phyloP scores from a whole-genome alignment of 768 basidiomycete species.

The Xerocomellus intermedius region DNA sequence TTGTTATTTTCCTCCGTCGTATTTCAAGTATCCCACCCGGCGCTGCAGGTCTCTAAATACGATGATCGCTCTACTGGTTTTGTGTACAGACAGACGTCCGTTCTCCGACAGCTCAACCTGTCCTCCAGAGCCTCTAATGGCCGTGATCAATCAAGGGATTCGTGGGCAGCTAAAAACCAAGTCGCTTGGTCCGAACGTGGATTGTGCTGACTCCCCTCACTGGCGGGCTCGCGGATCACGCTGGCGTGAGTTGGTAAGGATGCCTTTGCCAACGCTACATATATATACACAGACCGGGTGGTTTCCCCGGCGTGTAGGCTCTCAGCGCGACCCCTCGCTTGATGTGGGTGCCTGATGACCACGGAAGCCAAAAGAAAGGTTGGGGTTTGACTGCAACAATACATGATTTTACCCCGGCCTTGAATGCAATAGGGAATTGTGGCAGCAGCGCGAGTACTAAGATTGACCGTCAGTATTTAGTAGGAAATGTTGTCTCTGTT shows the following conservation, averaged over 20 bases:
- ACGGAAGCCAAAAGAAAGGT: background rate
- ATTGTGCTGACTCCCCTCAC: no score
- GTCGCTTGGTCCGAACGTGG: no score
- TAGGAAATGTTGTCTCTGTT: background rate
- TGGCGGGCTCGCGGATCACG: background rate
- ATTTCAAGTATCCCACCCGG: background rate
- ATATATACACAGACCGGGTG: background rate
- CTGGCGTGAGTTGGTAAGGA: no score
- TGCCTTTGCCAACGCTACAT: background rate
- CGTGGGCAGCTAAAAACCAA: background rate
- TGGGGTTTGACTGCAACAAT: background rate
- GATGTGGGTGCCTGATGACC: background rate
- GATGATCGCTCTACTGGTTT: background rate
- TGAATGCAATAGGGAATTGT: background rate
- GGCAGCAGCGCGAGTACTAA: background rate
- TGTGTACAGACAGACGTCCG: background rate
- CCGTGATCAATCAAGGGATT: background rate
- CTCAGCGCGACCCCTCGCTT: background rate
- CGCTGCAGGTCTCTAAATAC: background rate
- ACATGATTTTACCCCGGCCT: no score
- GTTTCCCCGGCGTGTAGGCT: no score
- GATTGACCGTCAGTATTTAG: background rate
- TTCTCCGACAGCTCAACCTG: no score
- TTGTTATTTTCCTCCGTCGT: no score
- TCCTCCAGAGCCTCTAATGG: background rate